Conservation (phyloP, 495 filamentous ascomycete species). For the Penicillium cosmopolitanum region DNA sequence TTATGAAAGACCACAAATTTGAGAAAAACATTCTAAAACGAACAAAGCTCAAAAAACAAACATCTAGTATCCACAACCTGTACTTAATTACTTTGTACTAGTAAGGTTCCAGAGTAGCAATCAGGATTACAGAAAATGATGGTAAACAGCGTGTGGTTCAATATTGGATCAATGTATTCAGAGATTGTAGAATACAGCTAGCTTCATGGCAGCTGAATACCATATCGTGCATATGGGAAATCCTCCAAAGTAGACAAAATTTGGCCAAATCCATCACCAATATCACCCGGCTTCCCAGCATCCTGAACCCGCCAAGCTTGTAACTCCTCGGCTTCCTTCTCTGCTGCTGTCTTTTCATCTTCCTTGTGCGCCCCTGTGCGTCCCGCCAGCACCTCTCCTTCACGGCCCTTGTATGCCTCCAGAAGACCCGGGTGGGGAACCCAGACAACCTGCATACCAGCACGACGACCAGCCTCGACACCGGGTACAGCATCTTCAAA, state of each 20-base stretch:
- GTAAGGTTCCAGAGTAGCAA: neutral
- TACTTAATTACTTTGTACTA: too few relatives aligned
- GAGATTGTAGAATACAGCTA: neutral
- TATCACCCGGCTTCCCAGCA: slow-evolving; percentile 49
- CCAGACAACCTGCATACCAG: slow-evolving; percentile 96
- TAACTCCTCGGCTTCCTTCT: slow-evolving; percentile 49
- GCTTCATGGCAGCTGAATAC: slow-evolving; percentile 49
- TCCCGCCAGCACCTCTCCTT: slow-evolving; percentile 83
- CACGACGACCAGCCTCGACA: slow-evolving; percentile 86
- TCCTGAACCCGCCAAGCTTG: slow-evolving; percentile 48
- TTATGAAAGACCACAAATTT: too few relatives aligned
- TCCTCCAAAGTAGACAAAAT: slow-evolving; percentile 62
- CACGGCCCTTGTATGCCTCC: slow-evolving; percentile 73
- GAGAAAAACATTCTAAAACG: too few relatives aligned
- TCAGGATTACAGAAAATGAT: neutral
- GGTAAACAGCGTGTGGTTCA: neutral
- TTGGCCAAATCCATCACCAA: slow-evolving; percentile 76
- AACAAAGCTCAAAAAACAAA: too few relatives aligned
- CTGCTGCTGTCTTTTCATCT: slow-evolving; percentile 49
- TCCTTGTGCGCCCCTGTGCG: slow-evolving; percentile 69
- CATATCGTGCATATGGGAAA: slow-evolving; percentile 76
- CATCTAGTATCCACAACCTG: too few relatives aligned
- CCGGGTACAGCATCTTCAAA: slow-evolving; percentile 96
- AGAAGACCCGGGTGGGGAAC: slow-evolving; percentile 81
- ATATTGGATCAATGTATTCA: too few relatives aligned